Percentiles rank a stretch among this genome's conserved stretches.
Conservation (phyloP, 2,329 filamentous ascomycete species). For the Ceratocystis cubensis region DNA sequence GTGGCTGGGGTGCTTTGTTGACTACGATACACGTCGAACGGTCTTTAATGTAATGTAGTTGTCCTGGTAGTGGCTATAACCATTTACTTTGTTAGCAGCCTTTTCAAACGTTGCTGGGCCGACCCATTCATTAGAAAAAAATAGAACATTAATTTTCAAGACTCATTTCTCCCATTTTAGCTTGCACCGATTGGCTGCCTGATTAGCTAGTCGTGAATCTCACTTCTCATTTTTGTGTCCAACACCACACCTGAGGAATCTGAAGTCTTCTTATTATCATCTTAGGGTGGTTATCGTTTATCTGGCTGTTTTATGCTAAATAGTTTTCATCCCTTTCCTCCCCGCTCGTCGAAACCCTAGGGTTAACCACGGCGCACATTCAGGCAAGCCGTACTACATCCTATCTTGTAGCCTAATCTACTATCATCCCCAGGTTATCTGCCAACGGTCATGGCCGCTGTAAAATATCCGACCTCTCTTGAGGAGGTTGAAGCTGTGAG, state of each 20-base stretch:
- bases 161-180: background rate
- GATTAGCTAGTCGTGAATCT: background rate
- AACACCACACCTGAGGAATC: background rate
- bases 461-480: constrained; percentile 11
- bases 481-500: constrained; percentile 21
- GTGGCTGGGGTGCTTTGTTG: no score
- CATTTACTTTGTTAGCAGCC: background rate
- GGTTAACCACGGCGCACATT: background rate
- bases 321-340: background rate
- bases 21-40: no score
- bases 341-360: background rate
- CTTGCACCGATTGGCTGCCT: background rate
- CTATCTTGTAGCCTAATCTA: background rate
- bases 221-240: background rate
- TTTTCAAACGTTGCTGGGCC: background rate
- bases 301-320: background rate
- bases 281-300: background rate
- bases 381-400: background rate
- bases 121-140: constrained; percentile 1
- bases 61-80: background rate
- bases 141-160: background rate
- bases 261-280: no score
- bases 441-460: constrained; percentile 15
- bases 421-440: background rate
- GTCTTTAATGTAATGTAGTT: no score